These are phyloP conservation scores for Achaetomium macrosporum DNA, from an alignment of 2,329 filamentous ascomycete genomes.

Conservation along the genomic window DNA sequence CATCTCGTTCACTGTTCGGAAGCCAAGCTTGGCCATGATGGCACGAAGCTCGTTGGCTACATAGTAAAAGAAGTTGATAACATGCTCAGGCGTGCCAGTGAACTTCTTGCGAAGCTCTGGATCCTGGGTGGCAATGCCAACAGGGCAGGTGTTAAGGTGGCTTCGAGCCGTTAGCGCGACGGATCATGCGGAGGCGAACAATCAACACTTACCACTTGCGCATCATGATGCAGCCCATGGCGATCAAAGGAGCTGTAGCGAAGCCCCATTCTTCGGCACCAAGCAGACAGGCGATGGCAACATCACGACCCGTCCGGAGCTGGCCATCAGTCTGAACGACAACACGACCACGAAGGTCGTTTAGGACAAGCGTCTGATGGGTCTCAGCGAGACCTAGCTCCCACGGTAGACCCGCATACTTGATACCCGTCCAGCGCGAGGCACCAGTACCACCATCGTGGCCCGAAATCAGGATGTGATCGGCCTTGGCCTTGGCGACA, in stretches of 20 bases:
- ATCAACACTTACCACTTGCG: conserved; percentile 72
- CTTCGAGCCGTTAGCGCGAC: conserved; percentile 39
- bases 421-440: conserved; percentile 97
- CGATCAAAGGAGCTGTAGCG: conserved; percentile 87
- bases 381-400: conserved; percentile 95
- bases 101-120: conserved; percentile 94
- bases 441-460: conserved; percentile 97
- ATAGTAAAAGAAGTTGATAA: conserved; percentile 99
- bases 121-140: conserved; percentile 93
- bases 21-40: conserved; percentile 93
- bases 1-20: conserved; percentile 97
- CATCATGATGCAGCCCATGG: conserved; percentile 97
- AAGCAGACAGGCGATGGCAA: conserved; percentile 88
- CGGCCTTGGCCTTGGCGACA: conserved; percentile 95
- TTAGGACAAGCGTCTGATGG: conserved; percentile 91
- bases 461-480: conserved; percentile 93
- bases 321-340: conserved; percentile 96
- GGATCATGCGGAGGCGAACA: neutral
- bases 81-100: conserved; percentile 84
- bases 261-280: conserved; percentile 99
- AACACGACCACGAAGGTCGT: conserved; percentile 90
- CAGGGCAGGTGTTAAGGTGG: conserved; percentile 71
- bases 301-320: conserved; percentile 83
- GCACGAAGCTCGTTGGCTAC: conserved; percentile 91
- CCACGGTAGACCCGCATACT: conserved; percentile 95